Base-by-base conservation (phyloP, 2,329 filamentous ascomycete genomes). In the Sporothrix pallida region DNA sequence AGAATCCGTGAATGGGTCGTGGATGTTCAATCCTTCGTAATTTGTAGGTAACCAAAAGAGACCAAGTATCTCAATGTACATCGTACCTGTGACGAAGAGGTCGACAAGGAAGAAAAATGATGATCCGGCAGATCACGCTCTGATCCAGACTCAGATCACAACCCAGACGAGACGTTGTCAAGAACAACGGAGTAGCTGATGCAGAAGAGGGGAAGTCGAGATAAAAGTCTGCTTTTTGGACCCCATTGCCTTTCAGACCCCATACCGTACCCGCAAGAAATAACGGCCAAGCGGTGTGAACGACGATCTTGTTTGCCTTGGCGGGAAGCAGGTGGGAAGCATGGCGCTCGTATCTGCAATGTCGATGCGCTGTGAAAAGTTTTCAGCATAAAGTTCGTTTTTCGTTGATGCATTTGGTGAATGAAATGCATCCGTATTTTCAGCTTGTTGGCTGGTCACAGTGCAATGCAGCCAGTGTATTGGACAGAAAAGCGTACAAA, bases 261-360 rank as follows among this genome's bases (percentile, higher is more conserved):
- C 17, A 10, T 65, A 20, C 62, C n/a, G 15, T 37, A 68, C 46
- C 62, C 62, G 62, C 60, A 63, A 63, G 31, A 52, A 20, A 20
- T 8, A 58, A 20, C 54, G n/a, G 54, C 23, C 31, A 52, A 52
- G 46, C 44, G 65, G 46, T 68, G 46, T 52, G 23, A 7, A 52
- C 23, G 65, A 37, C 23, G 65, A 68, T 68, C 46, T 12, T 68
- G 46, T 37, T n/a, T 48, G 13, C n/a, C 42, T 23, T 48, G 42
- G 62, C 62, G 42, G 31, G 13, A 46, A 26, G 56, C 23, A 37
- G 23, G 23, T 26, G 3, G 26, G 8, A 17, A 44, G n/a, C 52
- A 56, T 3, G 20, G 20, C 7, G 52, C 20, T 26, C 20, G 52
- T 56, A 20, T 56, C 52, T 56, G 20, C 52, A 56, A 3, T 23